Evolutionary conservation across 1,139 yeast species (phyloP).

Genomic region (Schizosaccharomyces versatilis): DNA sequence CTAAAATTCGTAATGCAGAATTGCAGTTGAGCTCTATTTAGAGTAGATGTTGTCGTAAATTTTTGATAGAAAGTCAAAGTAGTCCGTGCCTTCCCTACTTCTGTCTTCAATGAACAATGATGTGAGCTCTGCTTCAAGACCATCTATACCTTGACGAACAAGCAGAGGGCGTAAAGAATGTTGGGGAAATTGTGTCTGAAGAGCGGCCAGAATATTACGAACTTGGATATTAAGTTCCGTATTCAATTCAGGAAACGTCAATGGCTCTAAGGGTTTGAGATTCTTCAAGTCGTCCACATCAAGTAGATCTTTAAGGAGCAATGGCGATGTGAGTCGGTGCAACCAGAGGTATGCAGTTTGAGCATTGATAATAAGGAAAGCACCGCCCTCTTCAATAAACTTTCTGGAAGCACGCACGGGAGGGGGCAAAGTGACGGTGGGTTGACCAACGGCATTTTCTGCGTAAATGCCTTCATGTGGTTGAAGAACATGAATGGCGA

Average conservation of each 20-base stretch:
- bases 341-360: slow-evolving; percentile 41
- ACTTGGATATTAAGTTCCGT: slow-evolving; percentile 53
- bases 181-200: slow-evolving; percentile 12
- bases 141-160: slow-evolving; percentile 46
- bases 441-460: slow-evolving; percentile 20
- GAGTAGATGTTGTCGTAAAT: slow-evolving; percentile 30
- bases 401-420: slow-evolving; percentile 27
- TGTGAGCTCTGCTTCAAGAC: slow-evolving; percentile 34
- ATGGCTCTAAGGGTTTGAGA: slow-evolving; percentile 24
- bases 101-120: slow-evolving; percentile 57
- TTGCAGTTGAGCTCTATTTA: neutral
- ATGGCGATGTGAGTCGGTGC: slow-evolving; percentile 45
- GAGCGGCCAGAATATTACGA: slow-evolving; percentile 34
- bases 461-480: slow-evolving; percentile 24
- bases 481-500: slow-evolving; percentile 46
- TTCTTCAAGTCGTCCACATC: slow-evolving; percentile 36
- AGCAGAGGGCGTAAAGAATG: slow-evolving; percentile 32
- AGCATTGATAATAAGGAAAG: slow-evolving; percentile 58
- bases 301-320: slow-evolving; percentile 50
- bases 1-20: too few species aligned
- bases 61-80: slow-evolving; percentile 36
- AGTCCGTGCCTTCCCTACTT: slow-evolving; percentile 30
- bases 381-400: slow-evolving; percentile 44
- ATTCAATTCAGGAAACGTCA: slow-evolving; percentile 47
- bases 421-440: slow-evolving; percentile 28